These are phyloP conservation scores for Lomentospora prolificans DNA, from an alignment of 2,329 filamentous ascomycete genomes.

Conservation along the genomic window DNA sequence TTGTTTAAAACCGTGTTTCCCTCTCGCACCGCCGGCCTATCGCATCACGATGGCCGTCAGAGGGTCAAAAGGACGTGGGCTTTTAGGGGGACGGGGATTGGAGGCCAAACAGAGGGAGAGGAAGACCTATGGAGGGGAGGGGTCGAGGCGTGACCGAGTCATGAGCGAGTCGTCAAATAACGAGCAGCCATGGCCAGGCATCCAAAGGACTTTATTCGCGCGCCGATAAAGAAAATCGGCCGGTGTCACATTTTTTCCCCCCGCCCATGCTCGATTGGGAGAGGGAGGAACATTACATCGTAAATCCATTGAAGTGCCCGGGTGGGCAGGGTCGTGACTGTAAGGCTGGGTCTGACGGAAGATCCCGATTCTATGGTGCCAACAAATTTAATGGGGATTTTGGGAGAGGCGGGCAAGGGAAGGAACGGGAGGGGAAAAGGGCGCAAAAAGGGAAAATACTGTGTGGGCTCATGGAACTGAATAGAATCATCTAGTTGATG, in stretches of 20 bases:
- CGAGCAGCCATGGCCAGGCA: neutral
- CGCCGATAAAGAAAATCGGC: neutral
- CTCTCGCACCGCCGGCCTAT: too few relatives aligned
- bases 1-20: neutral
- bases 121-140: neutral
- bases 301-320: neutral
- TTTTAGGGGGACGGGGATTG: neutral
- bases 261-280: neutral
- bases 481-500: slow-evolving; percentile 1
- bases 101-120: neutral
- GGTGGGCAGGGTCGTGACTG: neutral
- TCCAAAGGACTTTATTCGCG: neutral
- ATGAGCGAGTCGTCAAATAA: neutral
- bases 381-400: neutral
- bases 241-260: neutral
- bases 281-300: neutral
- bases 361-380: neutral
- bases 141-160: neutral
- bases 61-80: neutral
- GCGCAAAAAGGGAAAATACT: slow-evolving; percentile 3
- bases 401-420: neutral
- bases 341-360: neutral
- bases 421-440: neutral
- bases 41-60: too few relatives aligned
- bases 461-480: slow-evolving; percentile 8